Evolutionary conservation across 208 protist species (phyloP), one percentile per base, ranked within the genome.

Genomic region (Leishmania amazonensis): DNA sequence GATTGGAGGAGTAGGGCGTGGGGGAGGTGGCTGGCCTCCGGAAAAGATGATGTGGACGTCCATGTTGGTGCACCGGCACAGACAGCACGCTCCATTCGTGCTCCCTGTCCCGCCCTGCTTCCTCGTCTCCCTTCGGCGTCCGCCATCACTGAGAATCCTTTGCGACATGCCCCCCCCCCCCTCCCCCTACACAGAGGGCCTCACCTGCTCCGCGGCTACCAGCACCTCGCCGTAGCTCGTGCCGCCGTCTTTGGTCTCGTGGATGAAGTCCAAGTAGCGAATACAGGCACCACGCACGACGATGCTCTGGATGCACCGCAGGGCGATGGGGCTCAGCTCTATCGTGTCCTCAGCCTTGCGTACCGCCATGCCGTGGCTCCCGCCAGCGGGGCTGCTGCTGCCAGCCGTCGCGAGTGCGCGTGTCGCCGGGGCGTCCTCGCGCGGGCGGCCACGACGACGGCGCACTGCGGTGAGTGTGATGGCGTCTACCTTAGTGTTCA

Each of bases 401-500:
- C 45, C 38, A 19, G 57, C 21, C 57, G 24, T 58, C 21, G 19
- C 67, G 28, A 38, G 49, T 4, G 28, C 47, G 6, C 21, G 21
- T 31, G 45, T 38, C 35, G 65, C 72, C 47, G 60, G 0, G 51
- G 47, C 51, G 35, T 38, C 47, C 15, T 60, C 57, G 72, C 45
- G 28, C 13, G 40, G 3, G n/a, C 9, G 24, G 11, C 45, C 40
- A 54, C 28, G n/a, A 21, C 54, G 75, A 4, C 85, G 91, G 2
- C 85, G 82, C 68, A 96, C 90, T 5, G 88, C 89, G 4, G 88
- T 92, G 78, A 83, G 73, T 65, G 83, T 88, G 77, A 97, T 83
- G 70, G 90, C 89, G 65, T 97, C 94, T 1, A 97, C 31, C 79
- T 92, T 93, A 35, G 95, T 72, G 70, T 97, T 97, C 88, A 95